Evolutionary conservation across 2,329 filamentous ascomycete species (phyloP), one percentile per base, ranked within the genome.

Genomic region (Xylaria arbuscula): DNA sequence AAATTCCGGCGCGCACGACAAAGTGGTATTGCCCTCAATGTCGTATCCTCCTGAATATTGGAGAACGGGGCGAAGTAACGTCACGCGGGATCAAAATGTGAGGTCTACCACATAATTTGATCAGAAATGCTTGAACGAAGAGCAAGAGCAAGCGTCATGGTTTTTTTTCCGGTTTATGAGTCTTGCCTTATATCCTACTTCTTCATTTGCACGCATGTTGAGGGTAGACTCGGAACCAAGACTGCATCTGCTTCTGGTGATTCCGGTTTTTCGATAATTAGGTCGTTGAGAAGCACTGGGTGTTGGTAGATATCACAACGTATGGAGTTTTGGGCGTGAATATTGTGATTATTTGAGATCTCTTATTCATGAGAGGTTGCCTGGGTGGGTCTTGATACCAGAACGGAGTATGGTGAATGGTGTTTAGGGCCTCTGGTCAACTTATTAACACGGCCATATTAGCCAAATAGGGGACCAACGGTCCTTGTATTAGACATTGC

Each of bases 1-100:
- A 89, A 28, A 88, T 92, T 67, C 92, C 92, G 11, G 87, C 89
- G 2, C 85, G 91, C 19, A 91, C 91, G 38, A 90, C 90, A 2
- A 94, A 93, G 79, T 96, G 93, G 93, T 96, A 93, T 75, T 96
- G 93, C 79, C 92, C 92, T 1, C 89, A 93, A 58, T 96, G 93
- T 76, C 84, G 90, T 48, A 86, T 87, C 69, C 80, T 85, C 36
- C 80, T 90, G 38, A 88, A 88, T 56, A 88, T 90, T 72, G 88
- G 88, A 6, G 87, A 89, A 79, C 88, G 84, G 78, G 88, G 88
- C 2, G 87, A 90, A 75, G 86, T 90, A 11, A 90, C 80, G 68
- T 87, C 87, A n/a, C 80, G 88, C 67, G 86, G 86, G 6, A 80
- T 88, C 11, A 86, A 80, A 79, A 84, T 81, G 73, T 83, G 73